Evolutionary conservation across 2,329 filamentous ascomycete genomes (phyloP).

Genomic region (Penicillium sp.): DNA sequence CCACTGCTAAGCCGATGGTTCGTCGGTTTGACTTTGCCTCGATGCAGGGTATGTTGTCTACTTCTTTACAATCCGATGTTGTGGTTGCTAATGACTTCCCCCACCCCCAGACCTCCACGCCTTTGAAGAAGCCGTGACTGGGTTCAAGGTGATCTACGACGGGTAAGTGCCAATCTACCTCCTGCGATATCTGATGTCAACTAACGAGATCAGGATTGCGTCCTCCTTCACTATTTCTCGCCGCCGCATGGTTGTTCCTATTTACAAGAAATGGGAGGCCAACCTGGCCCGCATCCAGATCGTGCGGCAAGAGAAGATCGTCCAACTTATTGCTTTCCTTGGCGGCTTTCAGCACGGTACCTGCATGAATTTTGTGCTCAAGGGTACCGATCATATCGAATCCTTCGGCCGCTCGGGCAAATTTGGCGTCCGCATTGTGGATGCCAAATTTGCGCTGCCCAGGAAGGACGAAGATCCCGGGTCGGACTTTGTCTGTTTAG

Average conservation of each 20-base stretch:
- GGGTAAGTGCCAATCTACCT: slow-evolving; percentile 41
- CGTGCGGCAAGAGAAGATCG: slow-evolving; percentile 70
- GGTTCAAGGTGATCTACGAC: slow-evolving; percentile 75
- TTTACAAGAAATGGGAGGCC: slow-evolving; percentile 93
- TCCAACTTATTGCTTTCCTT: slow-evolving; percentile 84
- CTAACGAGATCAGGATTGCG: slow-evolving; percentile 54
- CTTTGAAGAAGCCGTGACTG: slow-evolving; percentile 78
- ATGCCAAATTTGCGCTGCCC: slow-evolving; percentile 87
- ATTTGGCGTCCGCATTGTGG: slow-evolving; percentile 74
- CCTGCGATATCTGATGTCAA: not conserved
- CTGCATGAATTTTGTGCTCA: slow-evolving; percentile 85
- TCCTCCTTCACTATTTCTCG: slow-evolving; percentile 78
- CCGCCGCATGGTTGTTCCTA: slow-evolving; percentile 84
- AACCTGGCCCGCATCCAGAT: slow-evolving; percentile 78
- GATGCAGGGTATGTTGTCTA: slow-evolving; percentile 41
- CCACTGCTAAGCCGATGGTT: slow-evolving; percentile 63
- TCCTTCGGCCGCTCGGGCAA: slow-evolving; percentile 65
- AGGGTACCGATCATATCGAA: slow-evolving; percentile 82
- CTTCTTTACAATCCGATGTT: not conserved
- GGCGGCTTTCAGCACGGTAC: slow-evolving; percentile 83
- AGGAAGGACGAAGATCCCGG: slow-evolving; percentile 55
- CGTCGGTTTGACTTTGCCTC: slow-evolving; percentile 71
- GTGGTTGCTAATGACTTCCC: not conserved
- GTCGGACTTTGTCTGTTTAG: slow-evolving; percentile 77
- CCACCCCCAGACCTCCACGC: slow-evolving; percentile 67